These are phyloP conservation scores for Cichorium intybus DNA, from an alignment of 140 eudicot genomes.

Conservation along the genomic window DNA sequence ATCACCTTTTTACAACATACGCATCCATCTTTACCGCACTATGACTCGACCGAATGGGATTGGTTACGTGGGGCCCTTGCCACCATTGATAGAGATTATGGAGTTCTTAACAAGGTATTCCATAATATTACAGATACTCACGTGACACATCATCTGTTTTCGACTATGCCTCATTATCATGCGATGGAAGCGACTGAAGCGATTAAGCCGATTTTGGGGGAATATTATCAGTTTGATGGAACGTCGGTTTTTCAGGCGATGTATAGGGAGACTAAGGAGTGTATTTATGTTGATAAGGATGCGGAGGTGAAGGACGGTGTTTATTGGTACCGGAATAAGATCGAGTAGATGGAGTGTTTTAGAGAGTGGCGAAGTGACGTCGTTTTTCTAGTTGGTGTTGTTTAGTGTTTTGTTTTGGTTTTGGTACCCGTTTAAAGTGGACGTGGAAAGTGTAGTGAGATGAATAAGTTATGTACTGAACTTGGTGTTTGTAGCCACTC, in stretches of 20 bases:
- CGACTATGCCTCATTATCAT: constrained; percentile 80
- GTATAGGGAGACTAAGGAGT: constrained; percentile 81
- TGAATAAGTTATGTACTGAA: constrained; percentile 30
- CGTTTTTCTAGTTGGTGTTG: constrained; percentile 1
- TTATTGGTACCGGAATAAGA: constrained; percentile 63
- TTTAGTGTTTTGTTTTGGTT: constrained; percentile 23
- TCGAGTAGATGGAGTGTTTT: constrained; percentile 6
- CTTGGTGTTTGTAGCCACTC: constrained; percentile 7
- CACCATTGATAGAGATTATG: constrained; percentile 66
- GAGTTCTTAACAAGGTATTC: constrained; percentile 68
- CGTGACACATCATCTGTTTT: constrained; percentile 79
- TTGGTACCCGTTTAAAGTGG: constrained; percentile 20
- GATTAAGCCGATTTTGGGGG: constrained; percentile 61
- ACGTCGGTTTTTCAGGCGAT: constrained; percentile 66
- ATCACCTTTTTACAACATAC: constrained; percentile 82
- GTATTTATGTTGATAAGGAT: constrained; percentile 69
- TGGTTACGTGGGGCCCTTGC: constrained; percentile 82
- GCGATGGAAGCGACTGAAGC: constrained; percentile 86
- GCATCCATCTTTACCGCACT: constrained; percentile 72
- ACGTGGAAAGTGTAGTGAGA: constrained; percentile 21
- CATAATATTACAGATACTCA: constrained; percentile 80
- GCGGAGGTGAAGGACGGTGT: constrained; percentile 49
- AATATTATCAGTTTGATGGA: constrained; percentile 68
- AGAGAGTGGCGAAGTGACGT: constrained; percentile 22
- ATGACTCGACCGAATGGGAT: constrained; percentile 77